phyloP scores from a whole-genome alignment of 108 stramenopile genomes.

The Conticribra guillardii region DNA sequence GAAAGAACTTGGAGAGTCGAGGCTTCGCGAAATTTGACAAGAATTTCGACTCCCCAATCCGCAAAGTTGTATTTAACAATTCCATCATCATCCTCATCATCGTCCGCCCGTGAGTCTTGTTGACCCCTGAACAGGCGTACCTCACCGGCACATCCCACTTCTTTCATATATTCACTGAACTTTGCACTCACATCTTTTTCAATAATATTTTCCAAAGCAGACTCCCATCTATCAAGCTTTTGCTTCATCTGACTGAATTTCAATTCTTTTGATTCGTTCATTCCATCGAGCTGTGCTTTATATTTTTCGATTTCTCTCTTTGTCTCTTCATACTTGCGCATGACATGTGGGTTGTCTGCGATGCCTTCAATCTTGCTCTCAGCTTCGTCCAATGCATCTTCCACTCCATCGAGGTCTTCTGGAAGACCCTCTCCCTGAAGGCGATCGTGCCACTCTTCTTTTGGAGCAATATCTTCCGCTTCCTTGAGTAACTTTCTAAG shows the following conservation, averaged over 20 bases:
- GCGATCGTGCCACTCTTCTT: conserved; percentile 25
- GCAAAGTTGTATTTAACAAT: conserved; percentile 51
- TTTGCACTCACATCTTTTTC: conserved; percentile 55
- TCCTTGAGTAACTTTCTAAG: conserved; percentile 27
- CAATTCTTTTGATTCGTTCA: conserved; percentile 44
- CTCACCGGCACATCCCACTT: conserved; percentile 83
- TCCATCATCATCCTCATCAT: conserved; percentile 30
- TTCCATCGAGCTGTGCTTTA: conserved; percentile 56
- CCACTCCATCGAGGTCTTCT: conserved; percentile 37
- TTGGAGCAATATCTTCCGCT: conserved; percentile 35
- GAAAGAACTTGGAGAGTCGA: conserved; percentile 74
- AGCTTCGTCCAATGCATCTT: conserved; percentile 68
- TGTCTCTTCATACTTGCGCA: conserved; percentile 66
- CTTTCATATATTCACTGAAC: conserved; percentile 83
- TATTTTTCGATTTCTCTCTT: conserved; percentile 63
- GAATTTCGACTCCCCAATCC: conserved; percentile 91
- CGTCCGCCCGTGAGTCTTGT: conserved; percentile 21
- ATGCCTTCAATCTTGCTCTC: conserved; percentile 59
- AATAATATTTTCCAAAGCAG: conserved; percentile 51
- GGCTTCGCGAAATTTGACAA: conserved; percentile 86
- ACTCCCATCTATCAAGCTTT: conserved; percentile 58
- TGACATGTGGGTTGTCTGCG: conserved; percentile 67
- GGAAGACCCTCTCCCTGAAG: conserved; percentile 31
- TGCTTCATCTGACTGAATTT: conserved; percentile 54
- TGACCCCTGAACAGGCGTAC: conserved; percentile 65